phyloP scores from a whole-genome alignment of 129 eudicot genomes.

The Pseudognaphalium luteoalbum region DNA sequence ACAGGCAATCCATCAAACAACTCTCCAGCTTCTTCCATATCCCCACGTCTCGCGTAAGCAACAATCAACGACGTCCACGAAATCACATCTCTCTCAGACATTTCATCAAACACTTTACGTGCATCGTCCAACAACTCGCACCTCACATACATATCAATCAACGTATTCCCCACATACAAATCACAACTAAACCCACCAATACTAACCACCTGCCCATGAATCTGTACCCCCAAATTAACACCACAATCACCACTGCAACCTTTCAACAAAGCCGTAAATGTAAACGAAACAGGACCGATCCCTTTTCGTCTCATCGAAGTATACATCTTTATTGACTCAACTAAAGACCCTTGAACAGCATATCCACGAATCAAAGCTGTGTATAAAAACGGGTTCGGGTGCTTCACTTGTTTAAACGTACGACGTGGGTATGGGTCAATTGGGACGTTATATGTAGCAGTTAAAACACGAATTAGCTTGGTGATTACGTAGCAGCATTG shows the following conservation, averaged over 20 bases:
- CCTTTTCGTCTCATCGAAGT: conserved; percentile 56
- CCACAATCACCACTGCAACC: conserved; percentile 33
- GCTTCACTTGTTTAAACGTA: conserved; percentile 49
- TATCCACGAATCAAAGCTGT: conserved; percentile 75
- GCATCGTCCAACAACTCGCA: conserved; percentile 37
- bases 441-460: conserved; percentile 39
- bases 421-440: conserved; percentile 51
- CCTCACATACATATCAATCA: conserved; percentile 67
- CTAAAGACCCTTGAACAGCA: conserved; percentile 37
- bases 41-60: conserved; percentile 54
- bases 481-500: conserved; percentile 54
- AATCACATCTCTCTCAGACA: conserved; percentile 49
- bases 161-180: conserved; percentile 55
- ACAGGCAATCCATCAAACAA: conserved; percentile 51
- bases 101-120: conserved; percentile 27
- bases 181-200: conserved; percentile 63
- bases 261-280: conserved; percentile 61
- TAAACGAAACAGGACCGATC: conserved; percentile 58
- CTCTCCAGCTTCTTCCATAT: conserved; percentile 51
- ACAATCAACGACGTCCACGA: conserved; percentile 71
- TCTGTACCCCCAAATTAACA: conserved; percentile 52
- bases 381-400: conserved; percentile 61
- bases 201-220: conserved; percentile 53
- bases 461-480: conserved; percentile 55
- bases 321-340: conserved; percentile 46